Percentiles rank a stretch among this genome's conserved stretches.
Evolutionary conservation across 2,329 filamentous ascomycete species (phyloP).

Genomic region (Cladosporium austrohemisphaericum): DNA sequence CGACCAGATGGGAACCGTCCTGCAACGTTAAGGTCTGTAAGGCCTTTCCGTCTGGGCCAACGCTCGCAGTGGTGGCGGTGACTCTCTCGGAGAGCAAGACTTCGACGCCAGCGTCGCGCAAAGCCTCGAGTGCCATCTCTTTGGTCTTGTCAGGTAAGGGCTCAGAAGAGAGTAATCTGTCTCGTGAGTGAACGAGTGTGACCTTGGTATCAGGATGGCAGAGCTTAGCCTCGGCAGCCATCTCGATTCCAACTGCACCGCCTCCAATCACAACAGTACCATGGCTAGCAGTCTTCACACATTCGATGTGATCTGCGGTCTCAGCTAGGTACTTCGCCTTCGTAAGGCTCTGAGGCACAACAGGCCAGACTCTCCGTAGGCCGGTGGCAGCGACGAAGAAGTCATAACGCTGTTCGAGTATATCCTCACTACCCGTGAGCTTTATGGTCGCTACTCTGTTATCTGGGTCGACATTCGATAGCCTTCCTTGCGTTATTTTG

Average conservation of each 20-base stretch:
- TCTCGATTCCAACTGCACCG: slow-evolving; percentile 74
- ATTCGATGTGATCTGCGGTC: slow-evolving; percentile 55
- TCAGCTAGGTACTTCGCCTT: slow-evolving; percentile 63
- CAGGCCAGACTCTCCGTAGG: slow-evolving; percentile 65
- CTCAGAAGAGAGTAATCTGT: slow-evolving; percentile 68
- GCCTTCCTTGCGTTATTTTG: slow-evolving; percentile 62
- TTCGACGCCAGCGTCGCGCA: slow-evolving; percentile 62
- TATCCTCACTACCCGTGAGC: slow-evolving; percentile 32
- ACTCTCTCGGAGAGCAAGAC: slow-evolving; percentile 61
- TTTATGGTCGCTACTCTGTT: slow-evolving; percentile 57
- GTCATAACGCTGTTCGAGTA: slow-evolving; percentile 54
- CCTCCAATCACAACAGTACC: slow-evolving; percentile 73
- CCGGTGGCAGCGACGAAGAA: slow-evolving; percentile 72
- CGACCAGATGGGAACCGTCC: slow-evolving; percentile 56
- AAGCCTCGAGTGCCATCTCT: slow-evolving; percentile 55
- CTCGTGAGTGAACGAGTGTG: slow-evolving; percentile 70
- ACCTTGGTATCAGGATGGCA: slow-evolving; percentile 62
- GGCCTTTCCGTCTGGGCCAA: slow-evolving; percentile 40
- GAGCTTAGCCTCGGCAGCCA: slow-evolving; percentile 73
- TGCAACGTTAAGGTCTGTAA: slow-evolving; percentile 53
- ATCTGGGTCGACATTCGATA: slow-evolving; percentile 57
- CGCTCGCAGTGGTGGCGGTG: slow-evolving; percentile 45
- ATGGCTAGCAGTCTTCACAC: slow-evolving; percentile 48
- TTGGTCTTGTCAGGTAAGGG: slow-evolving; percentile 67
- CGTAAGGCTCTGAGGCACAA: slow-evolving; percentile 64